Evolutionary conservation across 257 asterid species (phyloP).

Genomic region (Eustoma russellianum): DNA sequence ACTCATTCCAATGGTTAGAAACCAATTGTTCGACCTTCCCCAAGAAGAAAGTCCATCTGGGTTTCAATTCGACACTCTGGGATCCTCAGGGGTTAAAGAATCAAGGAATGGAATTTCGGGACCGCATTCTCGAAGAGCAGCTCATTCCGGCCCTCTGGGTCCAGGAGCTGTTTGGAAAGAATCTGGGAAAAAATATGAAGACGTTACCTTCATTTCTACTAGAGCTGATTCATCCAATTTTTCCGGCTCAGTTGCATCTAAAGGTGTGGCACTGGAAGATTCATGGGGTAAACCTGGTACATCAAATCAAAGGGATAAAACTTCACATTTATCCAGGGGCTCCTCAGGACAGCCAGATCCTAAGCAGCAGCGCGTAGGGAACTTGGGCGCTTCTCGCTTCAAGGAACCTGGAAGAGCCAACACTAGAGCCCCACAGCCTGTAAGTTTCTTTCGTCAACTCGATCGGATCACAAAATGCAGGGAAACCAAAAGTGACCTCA

Average conservation of each 20-base stretch:
- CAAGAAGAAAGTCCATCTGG: constrained; percentile 28
- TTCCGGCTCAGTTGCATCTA: constrained; percentile 44
- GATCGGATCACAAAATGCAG: background rate
- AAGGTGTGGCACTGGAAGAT: constrained; percentile 38
- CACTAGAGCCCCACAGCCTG: constrained; percentile 34
- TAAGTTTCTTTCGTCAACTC: constrained; percentile 20
- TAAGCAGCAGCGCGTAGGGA: constrained; percentile 21
- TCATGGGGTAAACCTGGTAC: constrained; percentile 21
- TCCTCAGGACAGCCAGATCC: constrained; percentile 34
- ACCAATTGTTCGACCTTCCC: constrained; percentile 29
- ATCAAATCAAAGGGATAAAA: constrained; percentile 25
- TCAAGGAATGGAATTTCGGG: constrained; percentile 24
- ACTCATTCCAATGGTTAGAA: constrained; percentile 32
- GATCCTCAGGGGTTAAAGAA: constrained; percentile 28
- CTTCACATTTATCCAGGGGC: constrained; percentile 34
- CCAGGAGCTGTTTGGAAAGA: constrained; percentile 40
- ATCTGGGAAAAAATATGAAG: constrained; percentile 31
- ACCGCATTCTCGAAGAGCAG: constrained; percentile 25
- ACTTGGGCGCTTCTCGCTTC: constrained; percentile 29
- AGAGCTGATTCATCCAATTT: constrained; percentile 28
- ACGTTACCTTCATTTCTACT: constrained; percentile 21
- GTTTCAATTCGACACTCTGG: constrained; percentile 25
- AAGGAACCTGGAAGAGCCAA: constrained; percentile 31
- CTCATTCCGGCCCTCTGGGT: constrained; percentile 66
- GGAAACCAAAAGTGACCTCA: too few relatives aligned